Conservation (phyloP, 164 flowering plant genomes). For the Protea cynaroides region DNA sequence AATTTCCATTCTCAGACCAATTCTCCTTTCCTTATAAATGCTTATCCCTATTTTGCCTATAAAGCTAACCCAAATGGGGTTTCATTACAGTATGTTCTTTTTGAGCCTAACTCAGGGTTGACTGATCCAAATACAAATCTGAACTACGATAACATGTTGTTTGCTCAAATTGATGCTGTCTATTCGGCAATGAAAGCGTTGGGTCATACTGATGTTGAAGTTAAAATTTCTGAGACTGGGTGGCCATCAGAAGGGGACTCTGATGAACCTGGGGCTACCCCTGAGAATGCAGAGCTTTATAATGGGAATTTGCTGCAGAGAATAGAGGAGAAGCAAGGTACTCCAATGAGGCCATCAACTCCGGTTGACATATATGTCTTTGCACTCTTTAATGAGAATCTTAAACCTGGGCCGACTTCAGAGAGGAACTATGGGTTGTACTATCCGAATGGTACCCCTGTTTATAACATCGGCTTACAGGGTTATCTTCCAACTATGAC, state of each 20-base stretch:
- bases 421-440: slow-evolving; percentile 90
- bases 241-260: slow-evolving; percentile 76
- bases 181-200: slow-evolving; percentile 50
- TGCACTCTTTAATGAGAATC: slow-evolving; percentile 88
- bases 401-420: slow-evolving; percentile 84
- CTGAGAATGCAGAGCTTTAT: slow-evolving; percentile 41
- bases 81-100: slow-evolving; percentile 39
- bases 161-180: slow-evolving; percentile 75
- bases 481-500: slow-evolving; percentile 39
- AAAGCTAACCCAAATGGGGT: slow-evolving; percentile 44
- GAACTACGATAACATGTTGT: slow-evolving; percentile 69
- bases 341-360: slow-evolving; percentile 70
- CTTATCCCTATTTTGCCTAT: slow-evolving; percentile 90
- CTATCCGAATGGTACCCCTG: slow-evolving; percentile 75
- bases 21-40: slow-evolving; percentile 83
- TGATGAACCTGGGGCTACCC: slow-evolving; percentile 57
- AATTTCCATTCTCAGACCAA: slow-evolving; percentile 53
- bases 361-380: slow-evolving; percentile 72
- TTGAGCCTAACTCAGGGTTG: slow-evolving; percentile 42
- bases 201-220: slow-evolving; percentile 55
- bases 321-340: slow-evolving; percentile 35
- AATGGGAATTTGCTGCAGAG: slow-evolving; percentile 3
- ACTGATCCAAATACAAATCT: slow-evolving; percentile 36
- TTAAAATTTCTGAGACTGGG: slow-evolving; percentile 71
- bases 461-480: slow-evolving; percentile 63